These are phyloP conservation scores for Talaromyces nanjingensis DNA, from an alignment of 495 filamentous ascomycete genomes.

Conservation along the genomic window DNA sequence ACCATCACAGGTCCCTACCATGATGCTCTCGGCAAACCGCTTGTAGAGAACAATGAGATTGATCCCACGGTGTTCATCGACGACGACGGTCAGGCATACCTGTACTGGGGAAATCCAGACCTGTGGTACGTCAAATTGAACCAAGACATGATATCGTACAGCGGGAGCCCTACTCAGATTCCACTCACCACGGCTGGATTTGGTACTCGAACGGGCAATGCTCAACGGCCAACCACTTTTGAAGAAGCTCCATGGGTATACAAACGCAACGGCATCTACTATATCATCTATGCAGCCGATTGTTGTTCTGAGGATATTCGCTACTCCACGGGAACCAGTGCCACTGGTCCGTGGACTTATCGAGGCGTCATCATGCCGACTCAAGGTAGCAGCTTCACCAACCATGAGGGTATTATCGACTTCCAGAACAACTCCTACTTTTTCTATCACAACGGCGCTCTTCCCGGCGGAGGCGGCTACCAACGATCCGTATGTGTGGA, in stretches of 20 bases:
- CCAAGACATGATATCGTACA: constrained; percentile 27
- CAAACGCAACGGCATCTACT: constrained; percentile 25
- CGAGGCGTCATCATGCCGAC: constrained; percentile 21
- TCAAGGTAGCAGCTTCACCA: constrained; percentile 20
- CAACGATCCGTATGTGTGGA: constrained; percentile 20
- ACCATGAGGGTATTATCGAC: constrained; percentile 23
- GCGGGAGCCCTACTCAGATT: constrained; percentile 8
- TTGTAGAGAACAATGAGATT: constrained; percentile 21
- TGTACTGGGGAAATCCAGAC: constrained; percentile 20
- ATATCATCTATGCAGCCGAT: constrained; percentile 21
- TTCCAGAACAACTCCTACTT: constrained; percentile 23
- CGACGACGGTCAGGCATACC: constrained; percentile 17
- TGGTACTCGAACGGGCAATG: constrained; percentile 1
- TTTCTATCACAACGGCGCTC: constrained; percentile 26
- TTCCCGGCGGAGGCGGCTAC: constrained; percentile 20
- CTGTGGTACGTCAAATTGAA: constrained; percentile 25
- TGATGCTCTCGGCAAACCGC: constrained; percentile 20
- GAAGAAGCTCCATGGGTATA: constrained; percentile 26
- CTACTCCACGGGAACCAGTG: constrained; percentile 18
- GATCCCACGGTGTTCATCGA: constrained; percentile 24
- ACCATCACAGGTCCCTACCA: constrained; percentile 23
- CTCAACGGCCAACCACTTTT: constrained; percentile 13
- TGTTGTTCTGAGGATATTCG: constrained; percentile 25
- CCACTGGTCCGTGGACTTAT: constrained; percentile 26
- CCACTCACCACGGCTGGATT: constrained; percentile 16